phyloP scores from a whole-genome alignment of 148 eudicot species.

The Linanthus parryae region DNA sequence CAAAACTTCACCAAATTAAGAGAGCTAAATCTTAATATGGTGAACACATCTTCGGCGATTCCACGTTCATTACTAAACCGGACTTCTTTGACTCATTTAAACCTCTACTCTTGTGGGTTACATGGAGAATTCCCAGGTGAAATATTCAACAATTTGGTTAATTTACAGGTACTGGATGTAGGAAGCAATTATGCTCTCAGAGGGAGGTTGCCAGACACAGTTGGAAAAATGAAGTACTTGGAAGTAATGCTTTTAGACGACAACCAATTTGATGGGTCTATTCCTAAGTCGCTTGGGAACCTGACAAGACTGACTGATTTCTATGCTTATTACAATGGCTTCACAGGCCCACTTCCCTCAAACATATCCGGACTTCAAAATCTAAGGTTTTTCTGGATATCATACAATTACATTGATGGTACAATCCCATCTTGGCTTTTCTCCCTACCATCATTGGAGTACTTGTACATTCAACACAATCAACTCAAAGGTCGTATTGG shows the following conservation, averaged over 20 bases:
- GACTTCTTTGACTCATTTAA: background rate
- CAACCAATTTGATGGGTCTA: background rate
- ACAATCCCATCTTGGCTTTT: conserved; percentile 21
- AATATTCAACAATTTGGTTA: background rate
- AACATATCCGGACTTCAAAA: background rate
- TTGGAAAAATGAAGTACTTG: background rate
- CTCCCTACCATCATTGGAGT: conserved; percentile 10
- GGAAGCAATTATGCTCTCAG: background rate
- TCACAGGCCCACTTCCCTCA: background rate
- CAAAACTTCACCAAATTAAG: conserved; percentile 7
- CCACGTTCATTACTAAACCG: conserved; percentile 13
- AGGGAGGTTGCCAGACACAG: background rate
- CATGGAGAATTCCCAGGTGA: background rate
- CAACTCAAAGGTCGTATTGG: conserved; percentile 23
- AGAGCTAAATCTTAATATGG: conserved; percentile 4
- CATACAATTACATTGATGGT: conserved; percentile 20
- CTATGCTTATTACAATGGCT: background rate
- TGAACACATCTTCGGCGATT: conserved; percentile 1
- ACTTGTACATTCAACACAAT: conserved; percentile 23
- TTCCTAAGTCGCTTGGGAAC: background rate
- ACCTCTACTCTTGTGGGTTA: background rate
- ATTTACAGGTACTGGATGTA: background rate
- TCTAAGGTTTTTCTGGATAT: conserved; percentile 20
- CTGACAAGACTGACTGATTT: background rate
- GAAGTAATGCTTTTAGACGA: background rate